Conservation (phyloP, 192 early-diverging fungal species). For the Backusella mclennaniae region DNA sequence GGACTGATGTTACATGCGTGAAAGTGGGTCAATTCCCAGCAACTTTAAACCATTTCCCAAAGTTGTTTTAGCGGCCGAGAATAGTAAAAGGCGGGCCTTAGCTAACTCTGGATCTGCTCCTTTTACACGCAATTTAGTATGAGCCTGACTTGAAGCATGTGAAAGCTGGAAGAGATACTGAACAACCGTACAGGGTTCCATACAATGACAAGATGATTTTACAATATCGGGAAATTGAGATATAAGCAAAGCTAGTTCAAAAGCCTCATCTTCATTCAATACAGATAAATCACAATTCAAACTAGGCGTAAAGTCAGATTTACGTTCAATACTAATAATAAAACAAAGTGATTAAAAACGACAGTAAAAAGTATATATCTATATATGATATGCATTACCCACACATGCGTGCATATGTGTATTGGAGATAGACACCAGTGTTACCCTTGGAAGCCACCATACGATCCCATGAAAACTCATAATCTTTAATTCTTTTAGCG, state of each 20-base stretch:
- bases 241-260: constrained; percentile 69
- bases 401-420: constrained; percentile 90
- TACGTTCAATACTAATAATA: constrained; percentile 65
- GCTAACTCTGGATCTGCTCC: constrained; percentile 62
- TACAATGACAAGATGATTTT: constrained; percentile 45
- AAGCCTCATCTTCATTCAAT: constrained; percentile 68
- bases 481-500: constrained; percentile 84
- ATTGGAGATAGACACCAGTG: constrained; percentile 96
- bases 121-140: constrained; percentile 66
- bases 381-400: constrained; percentile 48
- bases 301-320: constrained; percentile 45
- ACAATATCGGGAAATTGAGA: constrained; percentile 84
- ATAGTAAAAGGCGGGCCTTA: constrained; percentile 75
- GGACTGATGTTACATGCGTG: constrained; percentile 70
- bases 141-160: constrained; percentile 69
- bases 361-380: too few species aligned
- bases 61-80: constrained; percentile 73
- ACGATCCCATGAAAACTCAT: constrained; percentile 85
- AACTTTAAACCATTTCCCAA: constrained; percentile 78
- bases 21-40: constrained; percentile 75
- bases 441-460: constrained; percentile 92
- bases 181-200: constrained; percentile 83
- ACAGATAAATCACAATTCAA: constrained; percentile 53
- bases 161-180: constrained; percentile 74
- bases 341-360: background rate